phyloP scores from a whole-genome alignment of 495 filamentous ascomycete species.

The Aspergillus carlsbadensis region DNA sequence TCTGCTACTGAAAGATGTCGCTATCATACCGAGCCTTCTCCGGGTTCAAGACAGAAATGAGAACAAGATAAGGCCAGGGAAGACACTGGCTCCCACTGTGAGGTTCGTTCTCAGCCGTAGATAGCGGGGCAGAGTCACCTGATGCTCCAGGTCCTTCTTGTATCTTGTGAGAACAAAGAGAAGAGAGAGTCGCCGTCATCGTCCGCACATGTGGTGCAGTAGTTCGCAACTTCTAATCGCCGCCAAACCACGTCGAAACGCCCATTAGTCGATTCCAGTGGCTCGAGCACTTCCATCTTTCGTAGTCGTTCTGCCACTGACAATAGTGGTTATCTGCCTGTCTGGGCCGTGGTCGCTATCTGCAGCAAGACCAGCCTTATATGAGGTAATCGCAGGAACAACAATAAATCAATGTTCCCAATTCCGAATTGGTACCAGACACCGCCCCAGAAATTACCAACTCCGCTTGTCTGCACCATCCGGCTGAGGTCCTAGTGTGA shows the following conservation, averaged over 20 bases:
- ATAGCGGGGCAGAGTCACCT: neutral
- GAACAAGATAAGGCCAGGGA: neutral
- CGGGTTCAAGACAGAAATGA: neutral
- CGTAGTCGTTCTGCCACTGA: neutral
- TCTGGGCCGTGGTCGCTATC: neutral
- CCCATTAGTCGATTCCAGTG: no score
- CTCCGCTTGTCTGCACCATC: neutral
- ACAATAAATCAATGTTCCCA: neutral
- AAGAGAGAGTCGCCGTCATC: neutral
- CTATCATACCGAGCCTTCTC: neutral
- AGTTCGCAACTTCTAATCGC: neutral
- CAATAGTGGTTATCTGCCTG: neutral
- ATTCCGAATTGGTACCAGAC: neutral
- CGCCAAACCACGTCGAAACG: no score
- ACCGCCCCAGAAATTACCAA: neutral
- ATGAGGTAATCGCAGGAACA: slow-evolving; percentile 1
- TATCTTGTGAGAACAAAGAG: neutral
- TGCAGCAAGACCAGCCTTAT: slow-evolving; percentile 2
- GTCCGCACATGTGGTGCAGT: no score
- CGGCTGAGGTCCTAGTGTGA: slow-evolving; percentile 1
- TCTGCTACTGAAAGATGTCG: no score
- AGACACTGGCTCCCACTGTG: neutral
- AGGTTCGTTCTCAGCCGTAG: neutral
- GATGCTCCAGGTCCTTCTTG: neutral
- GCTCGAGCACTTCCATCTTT: neutral